Base-by-base conservation (phyloP, 2,329 filamentous ascomycete species). In the Lecanicillium sp. region DNA sequence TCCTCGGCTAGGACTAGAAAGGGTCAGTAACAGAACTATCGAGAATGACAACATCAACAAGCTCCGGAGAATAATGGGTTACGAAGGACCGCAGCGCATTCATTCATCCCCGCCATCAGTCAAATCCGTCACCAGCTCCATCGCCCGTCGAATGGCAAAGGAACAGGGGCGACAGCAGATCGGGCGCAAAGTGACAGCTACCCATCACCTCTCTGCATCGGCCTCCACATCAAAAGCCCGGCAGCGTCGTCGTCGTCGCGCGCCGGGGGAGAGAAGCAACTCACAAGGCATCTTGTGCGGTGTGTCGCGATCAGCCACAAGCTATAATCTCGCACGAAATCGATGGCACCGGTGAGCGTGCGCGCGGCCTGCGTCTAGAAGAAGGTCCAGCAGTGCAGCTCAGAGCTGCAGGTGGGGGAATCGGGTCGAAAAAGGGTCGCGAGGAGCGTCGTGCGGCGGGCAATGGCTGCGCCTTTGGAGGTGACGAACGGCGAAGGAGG, bases 1-100 rank as follows among this genome's bases (percentile, higher is more conserved):
- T 71, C 68, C 50, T 71, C 67, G 36, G 56, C 57, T 49, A 66
- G 58, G 54, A 56, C 67, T 71, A 36, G 10, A 15, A 27, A 10
- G 15, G 3, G 44, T 46, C 20, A 46, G 44, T 32, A 24, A 5
- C 24, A 23, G 24, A 20, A n/a, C 24, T 11, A 6, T 11, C 21
- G 8, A 17, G 2, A 19, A 21, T 41, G 30, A 23, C 4, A 14
- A 10, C 14, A 5, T 4, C 10, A 27, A 5, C 20, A 23, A 20
- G n/a, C 37, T 24, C 4, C 9, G 3, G 2, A n/a, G n/a, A 2
- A 3, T 7, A 20, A 6, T 12, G 7, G 30, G 20, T 8, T 21
- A 6, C 2, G 12, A 17, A 24, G 3, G 14, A 14, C 29, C 4
- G 5, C n/a, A 9, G 12, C 10, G 5, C 9, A 11, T 19, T 15